phyloP scores from a whole-genome alignment of 1,284 basidiomycete species.

The Amylostereum areolatum region DNA sequence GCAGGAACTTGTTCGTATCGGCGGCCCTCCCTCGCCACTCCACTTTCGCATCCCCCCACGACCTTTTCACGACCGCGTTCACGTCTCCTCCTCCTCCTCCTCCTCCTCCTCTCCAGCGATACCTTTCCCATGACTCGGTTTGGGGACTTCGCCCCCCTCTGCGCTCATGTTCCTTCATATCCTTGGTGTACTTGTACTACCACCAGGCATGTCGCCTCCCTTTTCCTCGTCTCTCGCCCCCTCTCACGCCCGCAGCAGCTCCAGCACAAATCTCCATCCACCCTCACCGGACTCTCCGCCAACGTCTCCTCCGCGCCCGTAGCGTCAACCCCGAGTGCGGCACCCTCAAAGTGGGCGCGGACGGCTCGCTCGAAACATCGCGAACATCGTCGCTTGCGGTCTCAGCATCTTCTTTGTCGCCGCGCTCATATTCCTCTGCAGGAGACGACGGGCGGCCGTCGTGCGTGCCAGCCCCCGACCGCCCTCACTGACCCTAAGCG shows the following conservation, averaged over 20 bases:
- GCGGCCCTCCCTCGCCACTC: neutral
- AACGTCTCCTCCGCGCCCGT: constrained; percentile 43
- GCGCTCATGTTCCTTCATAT: constrained; percentile 54
- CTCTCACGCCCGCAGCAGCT: constrained; percentile 24
- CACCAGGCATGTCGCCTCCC: constrained; percentile 35
- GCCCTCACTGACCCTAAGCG: too few relatives aligned
- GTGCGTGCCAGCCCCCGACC: constrained; percentile 26
- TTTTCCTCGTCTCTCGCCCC: constrained; percentile 3
- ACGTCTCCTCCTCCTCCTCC: neutral
- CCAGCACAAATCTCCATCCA: constrained; percentile 21
- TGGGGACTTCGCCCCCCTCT: constrained; percentile 56
- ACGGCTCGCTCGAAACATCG: constrained; percentile 62
- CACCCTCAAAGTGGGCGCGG: constrained; percentile 38
- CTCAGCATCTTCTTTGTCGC: constrained; percentile 47
- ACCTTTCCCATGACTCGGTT: constrained; percentile 40
- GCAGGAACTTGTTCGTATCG: neutral
- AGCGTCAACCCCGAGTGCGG: constrained; percentile 54
- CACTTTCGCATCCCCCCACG: neutral
- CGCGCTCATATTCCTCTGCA: constrained; percentile 40
- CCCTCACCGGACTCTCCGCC: constrained; percentile 34
- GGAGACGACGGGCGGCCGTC: constrained; percentile 46
- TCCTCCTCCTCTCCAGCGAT: constrained; percentile 4
- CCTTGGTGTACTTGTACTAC: constrained; percentile 69
- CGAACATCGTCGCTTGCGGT: constrained; percentile 65
- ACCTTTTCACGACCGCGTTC: neutral